Evolutionary conservation across 495 filamentous ascomycete species (phyloP).

Genomic region (Talaromyces proteolyticus): DNA sequence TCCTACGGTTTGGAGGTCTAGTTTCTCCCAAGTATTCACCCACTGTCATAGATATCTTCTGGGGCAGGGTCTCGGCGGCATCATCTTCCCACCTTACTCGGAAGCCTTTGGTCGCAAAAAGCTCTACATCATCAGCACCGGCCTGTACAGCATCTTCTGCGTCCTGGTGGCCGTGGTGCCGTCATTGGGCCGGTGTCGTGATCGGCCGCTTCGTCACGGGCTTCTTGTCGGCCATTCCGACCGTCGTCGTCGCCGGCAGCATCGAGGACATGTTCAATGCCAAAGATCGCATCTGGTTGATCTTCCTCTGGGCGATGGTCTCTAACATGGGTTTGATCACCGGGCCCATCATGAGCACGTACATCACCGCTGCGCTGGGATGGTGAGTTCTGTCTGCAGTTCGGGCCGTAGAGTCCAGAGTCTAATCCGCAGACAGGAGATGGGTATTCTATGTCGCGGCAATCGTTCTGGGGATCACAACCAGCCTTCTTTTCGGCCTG

Average conservation of each 20-base stretch:
- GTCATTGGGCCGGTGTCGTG: constrained; percentile 27
- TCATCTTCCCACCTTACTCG: constrained; percentile 46
- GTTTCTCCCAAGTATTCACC: background rate
- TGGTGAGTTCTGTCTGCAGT: constrained; percentile 16
- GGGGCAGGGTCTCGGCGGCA: constrained; percentile 42
- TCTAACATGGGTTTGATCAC: constrained; percentile 37
- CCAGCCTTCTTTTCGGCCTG: constrained; percentile 26
- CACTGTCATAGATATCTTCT: constrained; percentile 35
- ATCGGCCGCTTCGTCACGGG: constrained; percentile 40
- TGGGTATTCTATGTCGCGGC: constrained; percentile 40
- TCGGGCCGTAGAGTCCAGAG: background rate
- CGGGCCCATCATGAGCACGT: constrained; percentile 40
- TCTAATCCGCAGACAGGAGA: constrained; percentile 18
- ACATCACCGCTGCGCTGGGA: constrained; percentile 24
- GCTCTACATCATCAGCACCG: constrained; percentile 41
- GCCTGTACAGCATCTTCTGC: constrained; percentile 35
- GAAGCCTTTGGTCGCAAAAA: constrained; percentile 46
- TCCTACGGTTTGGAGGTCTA: background rate
- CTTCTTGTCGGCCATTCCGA: constrained; percentile 42
- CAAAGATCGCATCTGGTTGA: constrained; percentile 39
- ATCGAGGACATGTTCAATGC: constrained; percentile 49
- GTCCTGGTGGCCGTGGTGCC: constrained; percentile 33
- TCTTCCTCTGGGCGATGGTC: constrained; percentile 39
- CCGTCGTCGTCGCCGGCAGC: constrained; percentile 43
- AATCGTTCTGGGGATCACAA: constrained; percentile 21